Conservation (phyloP, 2,329 filamentous ascomycete species). For the Setomelanomma holmii region DNA sequence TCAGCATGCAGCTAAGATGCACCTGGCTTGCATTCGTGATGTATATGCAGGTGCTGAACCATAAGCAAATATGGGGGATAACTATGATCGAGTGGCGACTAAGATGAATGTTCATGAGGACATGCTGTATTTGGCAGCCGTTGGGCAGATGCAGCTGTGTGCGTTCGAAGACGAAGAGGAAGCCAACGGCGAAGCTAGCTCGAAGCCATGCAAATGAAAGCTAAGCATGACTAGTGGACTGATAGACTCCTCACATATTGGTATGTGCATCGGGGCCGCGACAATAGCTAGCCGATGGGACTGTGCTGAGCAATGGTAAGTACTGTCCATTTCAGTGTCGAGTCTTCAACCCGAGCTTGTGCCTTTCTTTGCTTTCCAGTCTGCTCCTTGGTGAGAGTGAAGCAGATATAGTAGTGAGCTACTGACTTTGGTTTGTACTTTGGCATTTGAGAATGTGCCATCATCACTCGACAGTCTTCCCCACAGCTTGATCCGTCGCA, state of each 20-base stretch:
- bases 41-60: background rate
- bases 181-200: background rate
- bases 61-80: no score
- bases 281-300: background rate
- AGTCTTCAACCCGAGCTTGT: no score
- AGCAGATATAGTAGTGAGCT: background rate
- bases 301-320: no score
- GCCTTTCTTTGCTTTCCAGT: no score
- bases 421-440: background rate
- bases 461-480: background rate
- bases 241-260: background rate
- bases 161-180: no score
- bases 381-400: no score
- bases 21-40: background rate
- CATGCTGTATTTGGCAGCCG: background rate
- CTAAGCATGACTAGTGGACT: no score
- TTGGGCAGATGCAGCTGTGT: no score
- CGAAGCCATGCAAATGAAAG: background rate
- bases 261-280: background rate
- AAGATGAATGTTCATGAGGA: background rate
- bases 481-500: conserved; percentile 2
- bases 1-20: background rate
- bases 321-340: no score
- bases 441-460: background rate
- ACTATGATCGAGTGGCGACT: background rate